Base-by-base conservation (phyloP, 1,284 basidiomycete species). In the Ustilago cynodontis region DNA sequence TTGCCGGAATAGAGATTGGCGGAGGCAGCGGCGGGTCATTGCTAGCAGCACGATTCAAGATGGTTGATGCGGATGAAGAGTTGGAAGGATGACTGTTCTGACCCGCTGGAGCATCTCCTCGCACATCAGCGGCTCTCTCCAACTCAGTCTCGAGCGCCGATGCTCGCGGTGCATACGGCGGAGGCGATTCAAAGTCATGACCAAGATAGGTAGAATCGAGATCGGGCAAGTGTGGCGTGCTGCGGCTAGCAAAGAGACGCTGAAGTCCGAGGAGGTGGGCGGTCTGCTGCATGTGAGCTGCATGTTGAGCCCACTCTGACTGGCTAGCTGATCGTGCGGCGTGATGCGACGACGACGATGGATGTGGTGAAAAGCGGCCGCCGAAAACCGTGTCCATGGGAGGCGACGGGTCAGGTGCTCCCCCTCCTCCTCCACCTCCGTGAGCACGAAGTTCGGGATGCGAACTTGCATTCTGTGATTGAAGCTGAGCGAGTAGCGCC, bases 351-450 rank as follows among this genome's bases (percentile, higher is more conserved):
- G 82, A 94, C 93, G 71, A 93, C 94, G 82, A 94, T 93, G 71
- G 93, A 95, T 82, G 97, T 97, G 85, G 95, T 95, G 0, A 95
- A 97, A 86, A 95, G 94, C 2, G 89, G 98, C 49, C 91, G 98
- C 49, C 91, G 94, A 28, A 94, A 53, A 98, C 59, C n/a, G 59
- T 35, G 29, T 74, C 62, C 20, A 65, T 43, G 18, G 62, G 59
- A 18, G 66, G 63, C 2, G 63, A 74, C n/a, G 56, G 54, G 24
- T 47, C 54, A 5, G 41, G 20, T 43, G n/a, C 41, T 2, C 41
- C 29, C 33, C 31, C 43, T 9, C 45, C 55, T 43, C 7, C 41
- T 2, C 41, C 29, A 31, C 31, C 43, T 9, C 45, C 55, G 22
- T 51, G 33, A 10, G 63, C 18, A 20, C 63, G 61, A 9, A 74